These are phyloP conservation scores for Podaxis pistillaris DNA, from an alignment of 768 basidiomycete genomes.

Conservation along the genomic window DNA sequence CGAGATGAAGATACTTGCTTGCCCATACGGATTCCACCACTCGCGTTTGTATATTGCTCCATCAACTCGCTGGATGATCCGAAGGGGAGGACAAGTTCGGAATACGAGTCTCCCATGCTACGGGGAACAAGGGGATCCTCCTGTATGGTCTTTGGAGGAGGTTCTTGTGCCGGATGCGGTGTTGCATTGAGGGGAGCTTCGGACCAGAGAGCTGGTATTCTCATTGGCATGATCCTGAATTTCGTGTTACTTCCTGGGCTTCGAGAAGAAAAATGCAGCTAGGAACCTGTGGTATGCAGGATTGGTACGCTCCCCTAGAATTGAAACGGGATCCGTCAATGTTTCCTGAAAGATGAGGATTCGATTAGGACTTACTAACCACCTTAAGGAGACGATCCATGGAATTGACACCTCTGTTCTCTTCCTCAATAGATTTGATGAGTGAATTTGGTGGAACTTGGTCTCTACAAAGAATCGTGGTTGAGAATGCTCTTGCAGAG, in stretches of 20 bases:
- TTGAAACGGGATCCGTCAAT: background rate
- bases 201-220: conserved; percentile 55
- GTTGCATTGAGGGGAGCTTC: conserved; percentile 50
- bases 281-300: conserved; percentile 51
- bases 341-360: background rate
- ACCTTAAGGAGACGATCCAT: conserved; percentile 56
- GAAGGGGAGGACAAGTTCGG: conserved; percentile 65
- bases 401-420: conserved; percentile 55
- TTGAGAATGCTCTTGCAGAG: background rate
- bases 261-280: background rate
- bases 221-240: conserved; percentile 53
- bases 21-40: conserved; percentile 69
- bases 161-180: conserved; percentile 18
- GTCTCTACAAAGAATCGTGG: background rate
- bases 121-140: conserved; percentile 39
- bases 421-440: conserved; percentile 38
- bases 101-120: conserved; percentile 71
- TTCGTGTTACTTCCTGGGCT: background rate
- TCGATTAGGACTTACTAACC: conserved; percentile 46
- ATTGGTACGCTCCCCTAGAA: conserved; percentile 47
- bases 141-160: conserved; percentile 14
- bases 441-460: background rate
- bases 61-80: conserved; percentile 53
- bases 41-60: conserved; percentile 70
- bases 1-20: conserved; percentile 35